Conservation (phyloP, 257 asterid genomes). For the Gentiana macrophylla region DNA sequence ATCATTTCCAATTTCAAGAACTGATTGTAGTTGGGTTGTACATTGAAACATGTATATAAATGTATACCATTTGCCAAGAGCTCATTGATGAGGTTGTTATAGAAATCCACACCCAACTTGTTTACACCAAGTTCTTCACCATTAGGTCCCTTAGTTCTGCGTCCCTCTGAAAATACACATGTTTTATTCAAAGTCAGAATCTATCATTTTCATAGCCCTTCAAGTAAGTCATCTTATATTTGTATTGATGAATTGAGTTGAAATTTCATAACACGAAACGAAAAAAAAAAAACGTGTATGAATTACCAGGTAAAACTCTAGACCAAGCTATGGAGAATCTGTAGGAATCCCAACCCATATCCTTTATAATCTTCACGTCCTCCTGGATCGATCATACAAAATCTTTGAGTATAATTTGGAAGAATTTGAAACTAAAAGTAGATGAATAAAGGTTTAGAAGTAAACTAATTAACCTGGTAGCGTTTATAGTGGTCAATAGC, state of each 20-base stretch:
- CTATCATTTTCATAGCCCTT: background rate
- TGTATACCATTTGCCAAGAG: conserved; percentile 5
- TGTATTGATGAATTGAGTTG: background rate
- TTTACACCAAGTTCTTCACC: conserved; percentile 8
- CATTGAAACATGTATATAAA: too few species aligned
- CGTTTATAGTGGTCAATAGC: too few species aligned
- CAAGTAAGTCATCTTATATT: background rate
- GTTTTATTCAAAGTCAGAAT: too few species aligned
- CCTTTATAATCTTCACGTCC: background rate
- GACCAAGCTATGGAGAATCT: conserved; percentile 16
- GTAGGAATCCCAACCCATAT: conserved; percentile 9
- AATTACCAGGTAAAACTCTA: conserved; percentile 10
- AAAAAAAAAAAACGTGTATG: too few species aligned
- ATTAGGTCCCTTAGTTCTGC: conserved; percentile 4
- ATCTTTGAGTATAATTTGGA: background rate
- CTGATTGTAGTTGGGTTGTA: too few species aligned
- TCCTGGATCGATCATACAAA: background rate
- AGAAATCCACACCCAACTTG: conserved; percentile 1
- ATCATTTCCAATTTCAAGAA: too few species aligned
- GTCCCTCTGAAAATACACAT: background rate
- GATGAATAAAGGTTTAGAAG: too few species aligned
- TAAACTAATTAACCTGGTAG: too few species aligned
- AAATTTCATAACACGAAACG: too few species aligned
- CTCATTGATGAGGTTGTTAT: conserved; percentile 1
- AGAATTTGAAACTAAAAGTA: background rate